Conservation (phyloP, 306 rosid genomes). For the Morella rubra region DNA sequence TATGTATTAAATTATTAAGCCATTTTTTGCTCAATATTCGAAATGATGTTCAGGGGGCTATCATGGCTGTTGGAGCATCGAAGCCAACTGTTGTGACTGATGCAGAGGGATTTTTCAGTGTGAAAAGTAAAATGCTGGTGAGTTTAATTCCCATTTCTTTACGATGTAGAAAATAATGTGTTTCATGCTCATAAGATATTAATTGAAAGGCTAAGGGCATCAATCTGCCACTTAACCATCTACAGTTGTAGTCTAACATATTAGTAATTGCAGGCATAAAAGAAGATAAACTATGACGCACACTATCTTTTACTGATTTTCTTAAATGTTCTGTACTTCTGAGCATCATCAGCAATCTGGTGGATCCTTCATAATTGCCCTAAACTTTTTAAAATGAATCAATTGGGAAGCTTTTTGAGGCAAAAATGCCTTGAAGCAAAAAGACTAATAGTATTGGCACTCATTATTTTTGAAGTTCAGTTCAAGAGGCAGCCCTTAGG, state of each 20-base stretch:
- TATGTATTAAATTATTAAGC: conserved; percentile 12
- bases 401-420: not conserved
- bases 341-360: not conserved
- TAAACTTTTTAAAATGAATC: too few species aligned
- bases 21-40: conserved; percentile 25
- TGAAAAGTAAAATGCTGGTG: conserved; percentile 83
- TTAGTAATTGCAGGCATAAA: not conserved
- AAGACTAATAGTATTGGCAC: not conserved
- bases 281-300: not conserved
- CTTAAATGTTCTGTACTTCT: not conserved
- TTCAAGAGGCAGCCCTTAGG: not conserved
- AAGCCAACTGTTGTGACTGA: conserved; percentile 75
- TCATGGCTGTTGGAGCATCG: conserved; percentile 98
- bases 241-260: too few species aligned
- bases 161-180: not conserved
- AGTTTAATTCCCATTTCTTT: conserved; percentile 29
- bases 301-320: too few species aligned
- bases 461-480: not conserved
- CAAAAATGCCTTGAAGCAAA: not conserved
- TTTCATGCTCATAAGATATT: not conserved
- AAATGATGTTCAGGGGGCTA: conserved; percentile 68
- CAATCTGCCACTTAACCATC: not conserved
- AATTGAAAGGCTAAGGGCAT: not conserved
- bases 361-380: not conserved
- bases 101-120: conserved; percentile 74